phyloP scores from a whole-genome alignment of 2,329 filamentous ascomycete species.

The Ascochyta fabae region DNA sequence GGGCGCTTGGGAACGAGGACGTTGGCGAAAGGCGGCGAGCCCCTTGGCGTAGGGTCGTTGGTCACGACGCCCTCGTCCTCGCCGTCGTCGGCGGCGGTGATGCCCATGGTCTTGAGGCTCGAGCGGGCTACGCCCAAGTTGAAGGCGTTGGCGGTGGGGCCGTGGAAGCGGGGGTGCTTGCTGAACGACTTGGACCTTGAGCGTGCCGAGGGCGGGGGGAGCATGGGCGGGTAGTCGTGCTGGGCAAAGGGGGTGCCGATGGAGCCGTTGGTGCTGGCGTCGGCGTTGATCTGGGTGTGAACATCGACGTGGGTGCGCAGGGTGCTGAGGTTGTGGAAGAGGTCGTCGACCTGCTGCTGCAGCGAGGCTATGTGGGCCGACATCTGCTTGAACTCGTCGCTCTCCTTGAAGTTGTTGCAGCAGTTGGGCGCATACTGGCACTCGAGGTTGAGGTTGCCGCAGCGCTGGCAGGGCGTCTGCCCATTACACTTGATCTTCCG shows the following conservation, averaged over 20 bases:
- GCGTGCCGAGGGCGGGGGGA: conserved; percentile 48
- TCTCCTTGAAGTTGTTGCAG: conserved; percentile 87
- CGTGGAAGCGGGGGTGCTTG: conserved; percentile 73
- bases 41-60: conserved; percentile 60
- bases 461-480: conserved; percentile 68
- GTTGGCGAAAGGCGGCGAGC: conserved; percentile 48
- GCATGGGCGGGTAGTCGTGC: conserved; percentile 45
- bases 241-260: conserved; percentile 39
- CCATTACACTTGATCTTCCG: conserved; percentile 74
- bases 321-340: conserved; percentile 74
- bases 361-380: conserved; percentile 73
- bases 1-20: conserved; percentile 19
- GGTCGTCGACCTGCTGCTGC: conserved; percentile 82
- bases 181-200: conserved; percentile 41
- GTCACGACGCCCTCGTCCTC: conserved; percentile 65
- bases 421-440: conserved; percentile 72
- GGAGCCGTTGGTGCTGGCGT: conserved; percentile 20
- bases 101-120: conserved; percentile 89
- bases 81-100: conserved; percentile 67
- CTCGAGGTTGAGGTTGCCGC: conserved; percentile 68
- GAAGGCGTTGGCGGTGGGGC: conserved; percentile 84
- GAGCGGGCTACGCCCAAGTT: conserved; percentile 86
- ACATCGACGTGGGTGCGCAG: conserved; percentile 62
- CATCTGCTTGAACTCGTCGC: conserved; percentile 88
- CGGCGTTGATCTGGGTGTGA: conserved; percentile 19